Evolutionary conservation across 225 moss, liverwort and hornwort genomes (phyloP), one percentile per base, ranked within the genome.

Genomic region (Pseudoscleropodium purum): DNA sequence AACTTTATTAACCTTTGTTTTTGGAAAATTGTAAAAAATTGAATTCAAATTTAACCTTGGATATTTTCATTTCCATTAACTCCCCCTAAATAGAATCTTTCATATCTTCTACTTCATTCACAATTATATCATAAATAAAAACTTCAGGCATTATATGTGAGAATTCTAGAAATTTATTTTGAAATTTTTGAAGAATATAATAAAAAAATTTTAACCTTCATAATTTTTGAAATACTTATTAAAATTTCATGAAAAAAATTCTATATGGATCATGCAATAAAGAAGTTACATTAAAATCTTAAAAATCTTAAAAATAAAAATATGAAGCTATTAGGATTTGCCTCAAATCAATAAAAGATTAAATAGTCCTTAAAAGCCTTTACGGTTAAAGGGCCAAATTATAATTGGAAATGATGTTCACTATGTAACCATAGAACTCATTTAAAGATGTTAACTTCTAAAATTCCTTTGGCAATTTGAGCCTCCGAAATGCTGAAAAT

Each of bases 401-500:
- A 30, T 74, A 18, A 1, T 29, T 45, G 2, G 17, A 74, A 74
- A 29, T 29, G 29, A 45, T 29, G 2, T 45, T 29, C 4, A 29
- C 3, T 17, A 73, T 43, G 0, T 3, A 27, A 14, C 5, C 3
- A 29, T 17, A 4, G 29, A 47, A 18, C 1, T 47, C 1, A 18
- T 75, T 18, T 11, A 31, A 31, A 12, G 19, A 75, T 75, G 7
- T 33, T 11, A 49, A 31, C 7, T 10, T 31, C 4, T 75, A 11
- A 75, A 75, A 18, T 47, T 47, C 8, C 18, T 11, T 10, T 9
- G 1, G 11, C 18, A 75, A 18, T 47, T 47, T 18, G 30, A 45
- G 10, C 8, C 43, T 15, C 1, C 0, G 2, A 47, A 75, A 75
- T 2, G 2, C 0, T 47, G 0, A 47, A 47, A 49, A 30, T 31